Conservation (phyloP, 805 yeast genomes). For the Kluyveromyces dobzhanskii region DNA sequence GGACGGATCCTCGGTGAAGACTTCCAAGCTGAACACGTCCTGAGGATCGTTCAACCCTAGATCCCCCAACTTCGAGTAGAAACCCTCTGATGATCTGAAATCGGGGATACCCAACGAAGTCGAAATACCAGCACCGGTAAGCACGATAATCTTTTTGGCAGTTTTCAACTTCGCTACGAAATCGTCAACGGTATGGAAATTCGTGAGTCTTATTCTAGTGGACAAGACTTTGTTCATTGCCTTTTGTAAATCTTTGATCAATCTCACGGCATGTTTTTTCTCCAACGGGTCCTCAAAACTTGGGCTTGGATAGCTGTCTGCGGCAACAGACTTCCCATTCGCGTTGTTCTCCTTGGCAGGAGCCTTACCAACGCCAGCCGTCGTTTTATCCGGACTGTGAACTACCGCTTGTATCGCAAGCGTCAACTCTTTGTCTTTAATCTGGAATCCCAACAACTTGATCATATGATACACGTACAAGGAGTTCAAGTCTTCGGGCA, state of each 20-base stretch:
- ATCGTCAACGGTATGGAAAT: constrained; percentile 50
- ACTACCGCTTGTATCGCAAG: constrained; percentile 21
- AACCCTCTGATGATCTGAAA: constrained; percentile 82
- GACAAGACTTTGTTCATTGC: constrained; percentile 57
- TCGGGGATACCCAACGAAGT: constrained; percentile 89
- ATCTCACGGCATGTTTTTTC: constrained; percentile 37
- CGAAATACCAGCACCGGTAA: constrained; percentile 92
- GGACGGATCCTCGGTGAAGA: constrained; percentile 68
- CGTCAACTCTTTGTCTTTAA: constrained; percentile 30
- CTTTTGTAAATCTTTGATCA: constrained; percentile 45
- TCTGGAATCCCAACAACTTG: constrained; percentile 53
- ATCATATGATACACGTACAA: constrained; percentile 50
- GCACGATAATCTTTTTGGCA: constrained; percentile 56
- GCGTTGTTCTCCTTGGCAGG: constrained; percentile 11
- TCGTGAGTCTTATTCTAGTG: constrained; percentile 46
- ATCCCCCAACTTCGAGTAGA: constrained; percentile 59
- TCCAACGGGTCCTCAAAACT: constrained; percentile 32
- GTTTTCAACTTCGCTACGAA: constrained; percentile 44
- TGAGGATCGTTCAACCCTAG: constrained; percentile 81
- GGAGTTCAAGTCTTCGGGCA: constrained; percentile 53
- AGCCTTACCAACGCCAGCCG: constrained; percentile 10
- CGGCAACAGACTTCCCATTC: not conserved
- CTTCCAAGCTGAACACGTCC: constrained; percentile 69
- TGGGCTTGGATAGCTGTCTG: constrained; percentile 11
- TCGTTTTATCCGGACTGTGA: constrained; percentile 11